These are phyloP conservation scores for Schizophyllum commune DNA, from an alignment of 1,284 basidiomycete genomes.

Conservation along the genomic window DNA sequence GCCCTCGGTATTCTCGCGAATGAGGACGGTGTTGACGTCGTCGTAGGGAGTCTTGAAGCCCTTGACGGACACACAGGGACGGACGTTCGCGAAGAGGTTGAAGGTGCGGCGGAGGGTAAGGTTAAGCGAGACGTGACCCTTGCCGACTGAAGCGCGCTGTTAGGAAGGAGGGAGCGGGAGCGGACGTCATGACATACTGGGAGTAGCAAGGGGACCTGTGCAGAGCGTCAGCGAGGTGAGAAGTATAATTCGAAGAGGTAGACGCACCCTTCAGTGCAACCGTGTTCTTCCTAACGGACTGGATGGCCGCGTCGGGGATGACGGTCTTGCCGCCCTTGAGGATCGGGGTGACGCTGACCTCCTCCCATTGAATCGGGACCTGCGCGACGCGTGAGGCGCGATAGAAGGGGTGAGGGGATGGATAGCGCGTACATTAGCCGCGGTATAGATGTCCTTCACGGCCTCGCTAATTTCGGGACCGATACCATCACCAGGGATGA, in stretches of 20 bases:
- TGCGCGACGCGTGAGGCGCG: conserved; percentile 21
- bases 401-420: neutral
- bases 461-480: conserved; percentile 97
- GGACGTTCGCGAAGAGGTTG: conserved; percentile 97
- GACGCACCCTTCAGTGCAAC: conserved; percentile 89
- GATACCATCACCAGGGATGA: conserved; percentile 94
- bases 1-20: conserved; percentile 99
- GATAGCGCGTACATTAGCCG: conserved; percentile 58
- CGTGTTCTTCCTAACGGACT: conserved; percentile 93
- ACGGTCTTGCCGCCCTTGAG: conserved; percentile 94
- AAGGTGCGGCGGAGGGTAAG: conserved; percentile 95
- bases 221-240: conserved; percentile 2
- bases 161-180: conserved; percentile 3
- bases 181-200: conserved; percentile 47
- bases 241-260: neutral
- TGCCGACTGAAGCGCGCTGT: conserved; percentile 66
- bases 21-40: conserved; percentile 96
- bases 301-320: conserved; percentile 90
- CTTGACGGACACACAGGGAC: conserved; percentile 92
- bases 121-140: conserved; percentile 98
- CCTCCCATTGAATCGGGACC: conserved; percentile 98
- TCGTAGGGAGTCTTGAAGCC: conserved; percentile 99
- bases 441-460: conserved; percentile 89
- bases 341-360: conserved; percentile 93
- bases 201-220: conserved; percentile 85